Evolutionary conservation across 148 eudicot genomes (phyloP), one percentile per base, ranked within the genome.

Genomic region (Mesembryanthemum crystallinum): DNA sequence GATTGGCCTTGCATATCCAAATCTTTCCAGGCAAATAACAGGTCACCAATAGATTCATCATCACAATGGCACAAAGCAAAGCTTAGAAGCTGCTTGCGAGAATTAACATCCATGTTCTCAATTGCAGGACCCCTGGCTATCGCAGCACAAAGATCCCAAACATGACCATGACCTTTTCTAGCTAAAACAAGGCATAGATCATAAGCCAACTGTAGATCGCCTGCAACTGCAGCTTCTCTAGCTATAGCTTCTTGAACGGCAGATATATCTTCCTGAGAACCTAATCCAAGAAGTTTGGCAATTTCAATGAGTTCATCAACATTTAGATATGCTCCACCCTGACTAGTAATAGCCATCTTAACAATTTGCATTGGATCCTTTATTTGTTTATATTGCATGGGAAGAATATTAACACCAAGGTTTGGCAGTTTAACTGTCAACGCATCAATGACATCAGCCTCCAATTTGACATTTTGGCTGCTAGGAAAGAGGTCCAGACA

Each of bases 51-150:
- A 27, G 99, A 96, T 80, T 96, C 98, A 57, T 91, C 91, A 72
- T 96, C 99, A 88, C 99, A 92, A 73, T 96, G 88, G 84, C 99
- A 90, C 89, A 96, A 88, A 78, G 98, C 90, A 82, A 96, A 96
- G 77, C 98, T 89, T 71, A 96, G 81, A 76, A 96, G 94, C 82
- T 87, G 88, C 77, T 92, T 96, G 64, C 94, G 87, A 64, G 96
- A 91, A 80, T 64, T 85, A 74, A 82, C 76, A 78, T 89, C 93
- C 88, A 92, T 88, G 81, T 86, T 87, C 76, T 92, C 99, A 80
- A 92, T 88, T 67, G 85, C 89, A 35, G 91, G 94, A 51, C 98
- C 93, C 86, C 94, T 91, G 32, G 99, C 99, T 76, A 96, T 77
- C 32, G 99, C 94, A 87, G 97, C 92, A 84, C 99, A 96, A 58